Percentiles rank a stretch among this genome's conserved stretches.
These are phyloP conservation scores for Monilinia fructigena DNA, from an alignment of 2,329 filamentous ascomycete species.

Conservation along the genomic window DNA sequence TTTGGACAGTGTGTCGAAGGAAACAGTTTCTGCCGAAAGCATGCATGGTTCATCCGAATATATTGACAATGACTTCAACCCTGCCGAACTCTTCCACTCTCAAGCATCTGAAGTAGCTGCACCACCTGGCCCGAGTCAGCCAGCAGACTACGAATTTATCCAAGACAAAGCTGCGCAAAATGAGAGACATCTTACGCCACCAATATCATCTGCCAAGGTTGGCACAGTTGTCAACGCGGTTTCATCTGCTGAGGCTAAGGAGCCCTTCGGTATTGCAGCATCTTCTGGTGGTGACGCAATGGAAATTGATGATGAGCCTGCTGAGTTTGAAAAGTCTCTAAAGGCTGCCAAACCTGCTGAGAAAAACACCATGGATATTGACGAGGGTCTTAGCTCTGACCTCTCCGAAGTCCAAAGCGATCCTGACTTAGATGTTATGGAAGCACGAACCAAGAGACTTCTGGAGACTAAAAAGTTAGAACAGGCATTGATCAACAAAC, in stretches of 20 bases:
- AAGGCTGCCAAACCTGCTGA: neutral
- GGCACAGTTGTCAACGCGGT: neutral
- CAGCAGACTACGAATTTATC: neutral
- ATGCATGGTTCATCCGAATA: neutral
- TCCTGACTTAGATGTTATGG: neutral
- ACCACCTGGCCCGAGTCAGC: no score
- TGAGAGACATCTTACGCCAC: neutral
- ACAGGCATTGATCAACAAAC: neutral
- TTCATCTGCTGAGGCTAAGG: neutral
- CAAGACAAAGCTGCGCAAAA: neutral
- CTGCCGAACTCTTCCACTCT: neutral
- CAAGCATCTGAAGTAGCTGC: neutral
- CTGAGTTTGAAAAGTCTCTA: neutral
- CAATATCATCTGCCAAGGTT: neutral
- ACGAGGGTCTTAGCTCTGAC: constrained; percentile 10
- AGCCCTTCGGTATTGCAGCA: neutral
- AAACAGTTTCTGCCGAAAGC: neutral
- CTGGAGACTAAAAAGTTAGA: neutral
- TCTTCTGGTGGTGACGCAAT: neutral
- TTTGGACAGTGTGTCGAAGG: neutral
- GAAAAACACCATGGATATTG: neutral
- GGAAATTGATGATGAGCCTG: constrained; percentile 3
- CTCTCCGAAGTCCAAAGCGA: constrained; percentile 3
- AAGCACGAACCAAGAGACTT: neutral
- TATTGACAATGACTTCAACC: no score